Percentiles rank a stretch among this genome's conserved stretches.
These are phyloP conservation scores for Xerocomus amazonicus DNA, from an alignment of 1,284 basidiomycete species.

Conservation along the genomic window DNA sequence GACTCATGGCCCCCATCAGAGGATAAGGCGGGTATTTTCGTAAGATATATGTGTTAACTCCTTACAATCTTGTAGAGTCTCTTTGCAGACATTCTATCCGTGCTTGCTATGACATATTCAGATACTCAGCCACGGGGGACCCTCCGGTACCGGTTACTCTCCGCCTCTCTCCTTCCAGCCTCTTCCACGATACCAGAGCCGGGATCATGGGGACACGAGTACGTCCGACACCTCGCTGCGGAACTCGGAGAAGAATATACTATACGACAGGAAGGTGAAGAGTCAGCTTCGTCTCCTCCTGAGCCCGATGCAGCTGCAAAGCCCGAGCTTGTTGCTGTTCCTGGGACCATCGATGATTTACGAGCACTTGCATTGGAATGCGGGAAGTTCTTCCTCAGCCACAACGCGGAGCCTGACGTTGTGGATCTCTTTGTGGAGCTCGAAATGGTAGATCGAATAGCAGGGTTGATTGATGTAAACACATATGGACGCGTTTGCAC, in stretches of 20 bases:
- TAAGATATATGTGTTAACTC: background rate
- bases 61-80: conserved; percentile 57
- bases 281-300: conserved; percentile 27
- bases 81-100: conserved; percentile 98
- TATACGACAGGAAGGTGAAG: conserved; percentile 50
- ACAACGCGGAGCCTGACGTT: conserved; percentile 98
- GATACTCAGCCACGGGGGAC: conserved; percentile 95
- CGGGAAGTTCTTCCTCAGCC: conserved; percentile 86
- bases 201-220: conserved; percentile 98
- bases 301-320: conserved; percentile 33
- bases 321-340: conserved; percentile 30
- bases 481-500: conserved; percentile 93
- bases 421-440: conserved; percentile 95
- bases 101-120: conserved; percentile 99
- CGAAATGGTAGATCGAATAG: conserved; percentile 84
- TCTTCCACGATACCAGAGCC: conserved; percentile 77
- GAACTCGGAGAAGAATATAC: conserved; percentile 95
- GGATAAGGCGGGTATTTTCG: conserved; percentile 59
- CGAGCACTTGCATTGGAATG: conserved; percentile 80
- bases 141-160: conserved; percentile 85
- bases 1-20: conserved; percentile 77
- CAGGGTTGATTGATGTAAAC: conserved; percentile 79
- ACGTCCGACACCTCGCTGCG: conserved; percentile 94
- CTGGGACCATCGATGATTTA: conserved; percentile 70
- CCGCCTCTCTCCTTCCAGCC: conserved; percentile 64